phyloP scores from a whole-genome alignment of 2,329 filamentous ascomycete species.

The Sclerotinia subarctica region DNA sequence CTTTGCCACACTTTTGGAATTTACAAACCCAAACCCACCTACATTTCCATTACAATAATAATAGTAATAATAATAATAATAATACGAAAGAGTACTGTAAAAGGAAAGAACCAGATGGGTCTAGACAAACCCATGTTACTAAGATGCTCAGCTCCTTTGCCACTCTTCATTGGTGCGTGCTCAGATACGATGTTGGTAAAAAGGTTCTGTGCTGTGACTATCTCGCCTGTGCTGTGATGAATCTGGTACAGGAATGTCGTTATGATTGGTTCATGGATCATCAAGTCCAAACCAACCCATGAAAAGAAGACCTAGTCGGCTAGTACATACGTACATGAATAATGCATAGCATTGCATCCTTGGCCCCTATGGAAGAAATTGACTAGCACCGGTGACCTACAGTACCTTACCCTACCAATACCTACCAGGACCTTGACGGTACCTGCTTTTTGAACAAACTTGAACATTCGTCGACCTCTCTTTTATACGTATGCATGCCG shows the following conservation, averaged over 20 bases:
- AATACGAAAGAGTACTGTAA: not conserved
- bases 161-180: not conserved
- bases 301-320: not conserved
- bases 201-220: not conserved
- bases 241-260: not conserved
- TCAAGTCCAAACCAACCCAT: not conserved
- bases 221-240: constrained; percentile 3
- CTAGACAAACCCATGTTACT: not conserved
- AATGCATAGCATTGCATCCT: not conserved
- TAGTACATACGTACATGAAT: not conserved
- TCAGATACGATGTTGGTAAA: not conserved
- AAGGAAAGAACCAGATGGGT: not conserved
- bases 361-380: no score
- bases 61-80: no score
- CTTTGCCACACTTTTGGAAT: not conserved
- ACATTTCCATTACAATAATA: not conserved
- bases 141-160: not conserved
- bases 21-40: not conserved
- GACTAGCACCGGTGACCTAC: no score
- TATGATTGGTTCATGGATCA: not conserved
- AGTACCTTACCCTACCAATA: no score
- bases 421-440: no score
- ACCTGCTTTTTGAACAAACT: no score
- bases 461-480: no score
- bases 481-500: no score